phyloP scores from a whole-genome alignment of 2,329 filamentous ascomycete genomes.

The Calonectria ilicicola region DNA sequence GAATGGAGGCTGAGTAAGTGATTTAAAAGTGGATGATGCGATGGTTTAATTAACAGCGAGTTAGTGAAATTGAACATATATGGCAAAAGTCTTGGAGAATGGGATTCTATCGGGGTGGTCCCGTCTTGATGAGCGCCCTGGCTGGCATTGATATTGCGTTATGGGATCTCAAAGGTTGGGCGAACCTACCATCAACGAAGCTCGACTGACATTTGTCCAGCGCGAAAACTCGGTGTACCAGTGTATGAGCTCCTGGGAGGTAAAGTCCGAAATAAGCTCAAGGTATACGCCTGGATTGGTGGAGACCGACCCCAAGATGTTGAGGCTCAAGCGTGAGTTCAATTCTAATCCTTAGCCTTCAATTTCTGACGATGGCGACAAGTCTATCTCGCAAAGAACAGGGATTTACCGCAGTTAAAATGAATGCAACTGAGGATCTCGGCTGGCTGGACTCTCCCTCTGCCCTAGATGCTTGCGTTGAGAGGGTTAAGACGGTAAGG shows the following conservation, averaged over 20 bases:
- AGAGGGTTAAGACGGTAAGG: conserved; percentile 77
- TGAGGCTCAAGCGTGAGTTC: conserved; percentile 67
- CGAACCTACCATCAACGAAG: accelerated
- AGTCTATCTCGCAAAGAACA: conserved; percentile 67
- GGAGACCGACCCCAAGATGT: conserved; percentile 78
- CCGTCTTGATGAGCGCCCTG: conserved; percentile 84
- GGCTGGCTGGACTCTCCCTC: conserved; percentile 81
- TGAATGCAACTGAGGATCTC: conserved; percentile 83
- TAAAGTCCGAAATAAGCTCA: conserved; percentile 76
- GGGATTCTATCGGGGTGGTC: conserved; percentile 82
- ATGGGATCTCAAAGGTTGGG: conserved; percentile 78
- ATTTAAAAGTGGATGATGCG: accelerated
- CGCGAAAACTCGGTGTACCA: conserved; percentile 68
- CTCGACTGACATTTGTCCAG: conserved; percentile 37
- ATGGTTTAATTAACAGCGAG: background rate
- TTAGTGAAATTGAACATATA: conserved; percentile 81
- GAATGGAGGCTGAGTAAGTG: conserved; percentile 76
- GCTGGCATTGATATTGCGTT: conserved; percentile 83
- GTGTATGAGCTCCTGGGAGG: conserved; percentile 81
- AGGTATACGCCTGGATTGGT: conserved; percentile 84
- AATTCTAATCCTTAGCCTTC: background rate
- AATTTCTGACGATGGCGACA: conserved; percentile 1
- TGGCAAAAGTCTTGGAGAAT: conserved; percentile 81
- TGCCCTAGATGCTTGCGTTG: conserved; percentile 71
- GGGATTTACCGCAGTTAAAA: conserved; percentile 77